Evolutionary conservation across 2,329 filamentous ascomycete genomes (phyloP).

Genomic region (Pseudocercospora crystallina): DNA sequence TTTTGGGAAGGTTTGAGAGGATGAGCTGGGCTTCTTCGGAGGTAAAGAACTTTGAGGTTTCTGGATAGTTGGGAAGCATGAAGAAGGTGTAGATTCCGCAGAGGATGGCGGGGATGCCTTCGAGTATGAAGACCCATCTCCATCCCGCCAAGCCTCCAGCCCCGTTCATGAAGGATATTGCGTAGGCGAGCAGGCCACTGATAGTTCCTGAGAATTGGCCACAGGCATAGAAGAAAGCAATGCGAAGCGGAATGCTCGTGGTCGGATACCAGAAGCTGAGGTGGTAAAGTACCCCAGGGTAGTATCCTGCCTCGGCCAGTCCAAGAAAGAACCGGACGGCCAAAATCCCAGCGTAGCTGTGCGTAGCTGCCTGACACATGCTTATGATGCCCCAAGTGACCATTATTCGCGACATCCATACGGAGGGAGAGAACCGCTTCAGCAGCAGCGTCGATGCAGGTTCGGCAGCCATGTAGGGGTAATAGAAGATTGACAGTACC

Average conservation of each 20-base stretch:
- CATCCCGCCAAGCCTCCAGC: conserved; percentile 27
- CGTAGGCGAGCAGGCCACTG: conserved; percentile 49
- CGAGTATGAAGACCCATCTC: conserved; percentile 26
- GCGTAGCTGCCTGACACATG: conserved; percentile 28
- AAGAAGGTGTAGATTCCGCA: conserved; percentile 39
- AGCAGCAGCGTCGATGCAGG: conserved; percentile 29
- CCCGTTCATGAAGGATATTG: conserved; percentile 46
- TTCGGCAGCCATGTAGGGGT: conserved; percentile 39
- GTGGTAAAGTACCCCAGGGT: conserved; percentile 31
- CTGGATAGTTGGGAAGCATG: conserved; percentile 60
- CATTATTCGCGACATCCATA: conserved; percentile 33
- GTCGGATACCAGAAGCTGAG: conserved; percentile 36
- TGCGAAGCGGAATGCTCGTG: conserved; percentile 34
- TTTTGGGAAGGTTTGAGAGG: conserved; percentile 19
- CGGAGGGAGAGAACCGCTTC: conserved; percentile 29
- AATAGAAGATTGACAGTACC: conserved; percentile 37
- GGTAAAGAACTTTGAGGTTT: conserved; percentile 56
- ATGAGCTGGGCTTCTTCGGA: conserved; percentile 34
- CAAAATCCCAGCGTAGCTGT: conserved; percentile 25
- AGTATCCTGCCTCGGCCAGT: conserved; percentile 29
- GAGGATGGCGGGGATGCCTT: conserved; percentile 35
- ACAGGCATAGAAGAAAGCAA: conserved; percentile 38
- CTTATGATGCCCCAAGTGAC: conserved; percentile 29
- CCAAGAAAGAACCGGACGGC: conserved; percentile 27
- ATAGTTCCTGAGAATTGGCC: conserved; percentile 38